A percentile compares a stretch with the other conserved stretches of the same genome.
Conservation (phyloP, 371 early-diverging fungal genomes). For the Mucor racemosus region DNA sequence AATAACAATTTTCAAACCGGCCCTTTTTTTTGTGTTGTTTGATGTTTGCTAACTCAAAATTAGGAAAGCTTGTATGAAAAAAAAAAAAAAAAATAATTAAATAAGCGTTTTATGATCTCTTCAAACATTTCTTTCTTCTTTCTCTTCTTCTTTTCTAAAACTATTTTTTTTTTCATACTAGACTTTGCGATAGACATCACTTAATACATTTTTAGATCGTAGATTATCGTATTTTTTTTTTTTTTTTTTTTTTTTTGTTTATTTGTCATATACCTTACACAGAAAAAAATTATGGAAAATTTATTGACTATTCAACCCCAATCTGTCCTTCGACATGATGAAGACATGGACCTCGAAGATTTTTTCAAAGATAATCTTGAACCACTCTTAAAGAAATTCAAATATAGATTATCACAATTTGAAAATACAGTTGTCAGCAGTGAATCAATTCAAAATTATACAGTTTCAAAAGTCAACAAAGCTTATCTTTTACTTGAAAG, state of each 20-base stretch:
- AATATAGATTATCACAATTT: conserved; percentile 43
- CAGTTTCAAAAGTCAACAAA: conserved; percentile 40
- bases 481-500: conserved; percentile 38
- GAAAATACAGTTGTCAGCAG: conserved; percentile 39
- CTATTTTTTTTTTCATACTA: not conserved
- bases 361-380: conserved; percentile 47
- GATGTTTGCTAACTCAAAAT: conserved; percentile 7
- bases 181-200: too few species aligned
- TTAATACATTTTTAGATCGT: not conserved
- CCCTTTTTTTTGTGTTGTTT: conserved; percentile 12
- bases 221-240: not conserved
- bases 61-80: not conserved
- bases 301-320: conserved; percentile 41
- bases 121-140: not conserved
- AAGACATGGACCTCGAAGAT: conserved; percentile 45
- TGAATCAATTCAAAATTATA: conserved; percentile 39
- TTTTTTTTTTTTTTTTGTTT: not conserved
- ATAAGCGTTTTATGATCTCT: conserved; percentile 3
- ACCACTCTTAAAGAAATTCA: conserved; percentile 51
- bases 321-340: conserved; percentile 33
- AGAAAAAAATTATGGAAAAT: conserved; percentile 41
- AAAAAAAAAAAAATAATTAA: conserved; percentile 2
- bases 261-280: conserved; percentile 7
- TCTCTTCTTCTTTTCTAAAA: not conserved
- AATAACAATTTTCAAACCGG: conserved; percentile 5